Evolutionary conservation across 805 yeast species (phyloP).

Genomic region (Kazachstania psychrophila): DNA sequence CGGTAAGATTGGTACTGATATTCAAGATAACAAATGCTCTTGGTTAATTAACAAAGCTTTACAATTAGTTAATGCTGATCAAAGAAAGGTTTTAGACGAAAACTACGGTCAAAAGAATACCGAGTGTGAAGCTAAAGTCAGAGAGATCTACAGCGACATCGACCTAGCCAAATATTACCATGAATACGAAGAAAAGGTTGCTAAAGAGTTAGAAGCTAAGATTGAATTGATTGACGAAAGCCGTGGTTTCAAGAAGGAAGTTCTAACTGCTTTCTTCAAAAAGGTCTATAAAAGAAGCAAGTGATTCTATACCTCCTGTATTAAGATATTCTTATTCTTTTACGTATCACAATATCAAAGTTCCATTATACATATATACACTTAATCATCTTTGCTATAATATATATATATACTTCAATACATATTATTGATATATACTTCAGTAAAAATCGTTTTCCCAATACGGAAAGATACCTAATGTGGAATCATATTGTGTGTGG

Average conservation of each 20-base stretch:
- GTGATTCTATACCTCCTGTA: no score
- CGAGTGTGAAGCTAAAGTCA: conserved; percentile 52
- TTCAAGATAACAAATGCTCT: conserved; percentile 95
- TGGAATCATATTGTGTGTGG: no score
- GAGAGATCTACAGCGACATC: conserved; percentile 58
- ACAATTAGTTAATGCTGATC: conserved; percentile 60
- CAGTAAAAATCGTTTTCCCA: no score
- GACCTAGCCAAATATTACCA: conserved; percentile 61
- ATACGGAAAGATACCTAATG: no score
- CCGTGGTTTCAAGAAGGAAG: conserved; percentile 86
- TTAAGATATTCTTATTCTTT: no score
- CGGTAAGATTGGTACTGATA: conserved; percentile 98
- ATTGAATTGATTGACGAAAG: conserved; percentile 76
- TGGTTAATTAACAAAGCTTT: conserved; percentile 96
- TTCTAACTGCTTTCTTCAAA: conserved; percentile 72
- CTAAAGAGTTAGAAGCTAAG: conserved; percentile 48
- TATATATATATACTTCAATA: no score
- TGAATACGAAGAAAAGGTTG: conserved; percentile 75
- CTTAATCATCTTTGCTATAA: no score
- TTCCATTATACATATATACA: no score
- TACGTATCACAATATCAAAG: no score
- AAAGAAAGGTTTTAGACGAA: conserved; percentile 70
- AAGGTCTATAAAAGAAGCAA: conserved; percentile 93
- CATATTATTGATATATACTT: no score
- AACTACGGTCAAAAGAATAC: conserved; percentile 85